Percentiles rank a stretch among this genome's conserved stretches.
Conservation (phyloP, 78 protist genomes). For the Chrysochromulina parva region DNA sequence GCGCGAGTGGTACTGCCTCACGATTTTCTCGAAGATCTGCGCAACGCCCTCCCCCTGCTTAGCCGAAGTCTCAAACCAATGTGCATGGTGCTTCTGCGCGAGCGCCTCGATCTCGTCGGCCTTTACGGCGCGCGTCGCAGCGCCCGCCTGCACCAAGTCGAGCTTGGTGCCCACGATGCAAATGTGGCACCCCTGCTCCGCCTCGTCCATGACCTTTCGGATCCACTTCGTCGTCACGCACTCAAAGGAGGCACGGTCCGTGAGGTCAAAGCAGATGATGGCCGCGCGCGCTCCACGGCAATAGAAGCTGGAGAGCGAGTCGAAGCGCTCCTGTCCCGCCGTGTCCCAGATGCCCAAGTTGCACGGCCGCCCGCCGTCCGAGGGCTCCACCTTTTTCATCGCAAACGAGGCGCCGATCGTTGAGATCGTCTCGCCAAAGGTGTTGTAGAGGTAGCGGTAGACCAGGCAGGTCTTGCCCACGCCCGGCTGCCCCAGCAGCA, state of each 20-base stretch:
- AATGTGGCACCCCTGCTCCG: slow-evolving; percentile 32
- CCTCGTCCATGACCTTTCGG: neutral
- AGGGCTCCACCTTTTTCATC: neutral
- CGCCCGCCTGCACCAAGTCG: neutral
- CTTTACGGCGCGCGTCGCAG: neutral
- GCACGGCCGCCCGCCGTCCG: neutral
- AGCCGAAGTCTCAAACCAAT: neutral
- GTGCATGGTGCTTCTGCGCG: neutral
- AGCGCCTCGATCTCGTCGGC: neutral
- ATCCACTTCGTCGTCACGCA: neutral
- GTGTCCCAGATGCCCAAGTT: slow-evolving; percentile 39
- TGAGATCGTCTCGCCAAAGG: neutral
- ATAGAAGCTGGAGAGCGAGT: slow-evolving; percentile 36
- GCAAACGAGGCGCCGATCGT: slow-evolving; percentile 30
- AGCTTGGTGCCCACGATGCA: slow-evolving; percentile 29
- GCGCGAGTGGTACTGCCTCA: neutral
- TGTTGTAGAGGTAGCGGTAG: slow-evolving; percentile 1
- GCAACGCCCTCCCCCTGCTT: neutral
- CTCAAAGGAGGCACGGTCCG: slow-evolving; percentile 5
- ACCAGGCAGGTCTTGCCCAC: slow-evolving; percentile 26
- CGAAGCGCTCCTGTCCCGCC: slow-evolving; percentile 35
- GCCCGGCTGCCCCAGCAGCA: slow-evolving; percentile 19
- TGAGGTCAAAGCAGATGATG: slow-evolving; percentile 14
- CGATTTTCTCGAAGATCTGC: neutral
- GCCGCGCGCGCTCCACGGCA: slow-evolving; percentile 15